Evolutionary conservation across 768 basidiomycete species (phyloP).

Genomic region (Suillus fuscotomentosus): DNA sequence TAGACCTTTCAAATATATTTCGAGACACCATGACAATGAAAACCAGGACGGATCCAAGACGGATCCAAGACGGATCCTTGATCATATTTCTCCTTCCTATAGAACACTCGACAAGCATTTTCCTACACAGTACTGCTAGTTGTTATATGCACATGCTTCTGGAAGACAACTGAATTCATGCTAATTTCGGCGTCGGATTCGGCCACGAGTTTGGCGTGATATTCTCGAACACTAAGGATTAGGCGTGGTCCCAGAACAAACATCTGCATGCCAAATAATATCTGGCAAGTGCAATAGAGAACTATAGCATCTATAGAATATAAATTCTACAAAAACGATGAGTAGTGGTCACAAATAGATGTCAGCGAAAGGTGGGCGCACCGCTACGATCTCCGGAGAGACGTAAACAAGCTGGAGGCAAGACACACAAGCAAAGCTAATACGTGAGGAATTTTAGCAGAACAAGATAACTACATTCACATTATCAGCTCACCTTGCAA

Average conservation of each 20-base stretch:
- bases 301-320: too few relatives aligned
- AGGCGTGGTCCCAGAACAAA: neutral
- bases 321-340: neutral
- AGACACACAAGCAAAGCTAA: neutral
- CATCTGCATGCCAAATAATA: neutral
- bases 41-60: too few relatives aligned
- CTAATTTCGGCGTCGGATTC: too few relatives aligned
- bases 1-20: too few relatives aligned
- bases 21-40: too few relatives aligned
- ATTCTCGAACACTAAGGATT: neutral
- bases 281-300: neutral
- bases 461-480: neutral
- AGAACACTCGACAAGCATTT: too few relatives aligned
- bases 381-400: neutral
- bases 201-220: neutral
- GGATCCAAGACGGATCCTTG: too few relatives aligned
- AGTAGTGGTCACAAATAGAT: neutral
- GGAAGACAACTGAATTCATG: too few relatives aligned
- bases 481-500: neutral
- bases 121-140: too few relatives aligned
- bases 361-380: neutral
- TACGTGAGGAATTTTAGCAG: neutral
- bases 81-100: too few relatives aligned
- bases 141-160: too few relatives aligned
- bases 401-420: neutral